Evolutionary conservation across 495 filamentous ascomycete species (phyloP), one percentile per base, ranked within the genome.

Genomic region (Tetracladium setigerum): DNA sequence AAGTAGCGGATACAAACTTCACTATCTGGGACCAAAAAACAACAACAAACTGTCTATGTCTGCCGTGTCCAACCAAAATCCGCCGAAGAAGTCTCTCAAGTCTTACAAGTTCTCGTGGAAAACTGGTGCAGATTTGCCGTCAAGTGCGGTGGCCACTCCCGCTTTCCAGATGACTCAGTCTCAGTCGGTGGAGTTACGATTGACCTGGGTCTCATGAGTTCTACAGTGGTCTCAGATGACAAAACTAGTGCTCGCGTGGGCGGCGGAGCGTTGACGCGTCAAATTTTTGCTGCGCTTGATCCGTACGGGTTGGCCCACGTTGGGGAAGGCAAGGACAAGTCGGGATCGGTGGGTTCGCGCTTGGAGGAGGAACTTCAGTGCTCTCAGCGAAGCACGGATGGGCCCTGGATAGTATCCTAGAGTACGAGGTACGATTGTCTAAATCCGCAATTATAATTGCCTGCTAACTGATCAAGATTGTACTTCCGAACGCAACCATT

Each of bases 401-500:
- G 22, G 22, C 22, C 7, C 22, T 27, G 22, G 22, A 27, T 27
- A 27, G 22, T 27, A 7, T 27, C 3, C 22, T 27, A 3, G 22
- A 27, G 7, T 27, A 27, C 7, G 22, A 27, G 22, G 22, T 27
- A 27, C 22, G 3, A 27, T 7, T 27, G 22, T 7, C 7, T 27
- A 3, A 27, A 27, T 27, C 7, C 7, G 7, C 22, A 27, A 7
- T 27, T 27, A 7, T 27, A 3, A 27, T 27, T 27, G 22, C 7
- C 7, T 3, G 22, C 22, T 27, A 27, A 18, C 67, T 68, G 31
- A 70, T 51, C 46, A 65, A 78, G 49, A 62, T 77, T n/a, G 76
- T 79, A 1, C 63, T 81, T 4, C 71, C 67, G 0, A 62, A 67
- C 44, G 76, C 76, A 4, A 46, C 46, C 1, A 65, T 75, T 34